Evolutionary conservation across 352 stramenopile genomes (phyloP), one percentile per base, ranked within the genome.

Genomic region (Globisporangium iwayamae): DNA sequence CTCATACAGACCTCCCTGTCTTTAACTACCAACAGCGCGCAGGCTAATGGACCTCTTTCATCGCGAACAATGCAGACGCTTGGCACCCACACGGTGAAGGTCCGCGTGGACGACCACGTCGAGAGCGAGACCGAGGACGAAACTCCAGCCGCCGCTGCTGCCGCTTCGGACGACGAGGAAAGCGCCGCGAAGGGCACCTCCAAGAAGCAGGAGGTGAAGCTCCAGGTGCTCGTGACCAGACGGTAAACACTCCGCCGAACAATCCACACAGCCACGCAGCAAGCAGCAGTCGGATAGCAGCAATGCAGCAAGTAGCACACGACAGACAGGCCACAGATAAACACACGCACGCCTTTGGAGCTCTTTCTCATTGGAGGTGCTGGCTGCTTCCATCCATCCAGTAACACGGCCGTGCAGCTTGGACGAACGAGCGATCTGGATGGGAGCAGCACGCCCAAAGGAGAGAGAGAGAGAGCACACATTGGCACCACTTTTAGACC

Each of bases 61-160:
- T 36, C 38, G 8, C 13, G 14, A 39, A 20, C 39, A 54, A 22
- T 57, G 9, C 62, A 87, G 81, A 91, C 81, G 39, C 73, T 91
- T 13, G 86, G 86, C 62, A 75, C 80, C 59, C 86, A 94, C 79
- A 79, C 74, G 43, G 74, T 95, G 32, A 92, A 93, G 76, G 74
- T 95, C 38, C 86, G 86, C 51, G 84, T 95, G 58, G 86, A 95
- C 57, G 81, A 93, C 64, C 75, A 78, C 5, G 73, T 93, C 53
- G 84, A 87, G 60, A 80, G 82, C 30, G 83, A 94, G 60, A 66
- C 67, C 16, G 51, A 66, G n/a, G 70, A 71, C 34, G 47, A 68
- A 30, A 61, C 51, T 30, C 51, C 67, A 14, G 70, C 74, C 55
- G 67, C 50, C 11, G 48, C 58, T 10, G 59, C 75, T 32, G 22